phyloP scores from a whole-genome alignment of 2,329 filamentous ascomycete species.

The Aspergillus brunneoviolaceus region DNA sequence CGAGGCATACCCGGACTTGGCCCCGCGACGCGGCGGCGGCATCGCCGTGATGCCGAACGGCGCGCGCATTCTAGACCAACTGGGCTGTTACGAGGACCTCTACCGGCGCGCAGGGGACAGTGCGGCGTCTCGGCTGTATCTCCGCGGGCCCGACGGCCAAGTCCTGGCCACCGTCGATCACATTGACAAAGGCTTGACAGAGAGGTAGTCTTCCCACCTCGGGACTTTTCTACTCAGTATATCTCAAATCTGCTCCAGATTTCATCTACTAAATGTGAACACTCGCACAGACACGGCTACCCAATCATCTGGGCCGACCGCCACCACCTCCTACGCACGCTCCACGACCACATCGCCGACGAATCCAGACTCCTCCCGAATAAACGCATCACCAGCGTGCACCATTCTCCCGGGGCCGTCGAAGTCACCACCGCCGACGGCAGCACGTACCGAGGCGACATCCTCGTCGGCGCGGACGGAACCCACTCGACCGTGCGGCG shows the following conservation, averaged over 20 bases:
- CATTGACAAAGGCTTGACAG: not conserved
- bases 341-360: slow-evolving; percentile 27
- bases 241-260: no score
- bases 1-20: slow-evolving; percentile 20
- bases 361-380: slow-evolving; percentile 21
- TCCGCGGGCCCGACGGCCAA: not conserved
- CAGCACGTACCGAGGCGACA: slow-evolving; percentile 23
- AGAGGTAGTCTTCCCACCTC: not conserved
- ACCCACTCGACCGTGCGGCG: slow-evolving; percentile 40
- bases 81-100: slow-evolving; percentile 12
- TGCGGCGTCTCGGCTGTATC: not conserved
- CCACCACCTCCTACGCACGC: slow-evolving; percentile 22
- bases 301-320: slow-evolving; percentile 24
- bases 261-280: no score
- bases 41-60: slow-evolving; percentile 21
- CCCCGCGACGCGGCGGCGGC: slow-evolving; percentile 21
- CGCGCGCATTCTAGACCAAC: slow-evolving; percentile 18
- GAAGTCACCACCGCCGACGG: slow-evolving; percentile 16
- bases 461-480: slow-evolving; percentile 46
- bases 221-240: not conserved
- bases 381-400: slow-evolving; percentile 15
- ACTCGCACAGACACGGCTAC: slow-evolving; percentile 21
- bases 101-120: not conserved
- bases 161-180: not conserved
- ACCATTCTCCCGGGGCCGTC: slow-evolving; percentile 1